Conservation (phyloP, 2,329 filamentous ascomycete species). For the Ophiostoma himal-ulmi region DNA sequence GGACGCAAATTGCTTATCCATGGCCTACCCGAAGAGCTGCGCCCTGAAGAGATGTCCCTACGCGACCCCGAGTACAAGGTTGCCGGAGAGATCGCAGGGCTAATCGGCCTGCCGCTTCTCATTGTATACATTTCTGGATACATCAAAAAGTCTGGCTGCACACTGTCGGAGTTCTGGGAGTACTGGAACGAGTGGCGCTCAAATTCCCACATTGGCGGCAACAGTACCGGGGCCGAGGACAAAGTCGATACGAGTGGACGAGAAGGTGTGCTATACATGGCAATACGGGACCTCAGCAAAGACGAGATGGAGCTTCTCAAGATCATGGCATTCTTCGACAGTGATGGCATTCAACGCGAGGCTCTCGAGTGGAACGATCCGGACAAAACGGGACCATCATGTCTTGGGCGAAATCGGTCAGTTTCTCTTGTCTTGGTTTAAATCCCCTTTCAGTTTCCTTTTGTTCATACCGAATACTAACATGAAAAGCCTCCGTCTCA, state of each 20-base stretch:
- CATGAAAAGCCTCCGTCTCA: conserved; percentile 11
- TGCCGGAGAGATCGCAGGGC: neutral
- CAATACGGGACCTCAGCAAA: conserved; percentile 21
- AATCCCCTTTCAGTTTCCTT: neutral
- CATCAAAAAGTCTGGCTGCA: conserved; percentile 24
- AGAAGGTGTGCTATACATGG: conserved; percentile 14
- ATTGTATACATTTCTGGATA: conserved; percentile 25
- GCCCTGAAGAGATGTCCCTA: conserved; percentile 20
- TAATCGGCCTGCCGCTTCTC: conserved; percentile 14
- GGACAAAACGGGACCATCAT: conserved; percentile 18
- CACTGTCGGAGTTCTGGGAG: conserved; percentile 24
- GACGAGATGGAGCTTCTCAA: conserved; percentile 24
- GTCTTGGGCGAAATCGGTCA: conserved; percentile 15
- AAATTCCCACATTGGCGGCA: neutral
- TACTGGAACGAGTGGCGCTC: conserved; percentile 26
- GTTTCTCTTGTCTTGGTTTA: neutral
- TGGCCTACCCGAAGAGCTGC: conserved; percentile 23
- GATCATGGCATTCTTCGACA: conserved; percentile 25
- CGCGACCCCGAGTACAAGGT: conserved; percentile 20
- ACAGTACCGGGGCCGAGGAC: neutral
- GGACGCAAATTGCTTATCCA: conserved; percentile 15
- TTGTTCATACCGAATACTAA: neutral
- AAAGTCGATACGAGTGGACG: conserved; percentile 14
- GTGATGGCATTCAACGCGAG: conserved; percentile 24
- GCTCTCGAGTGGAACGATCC: conserved; percentile 9